Evolutionary conservation across 768 basidiomycete genomes (phyloP), one percentile per base, ranked within the genome.

Genomic region (Psilocybe cyanescens): DNA sequence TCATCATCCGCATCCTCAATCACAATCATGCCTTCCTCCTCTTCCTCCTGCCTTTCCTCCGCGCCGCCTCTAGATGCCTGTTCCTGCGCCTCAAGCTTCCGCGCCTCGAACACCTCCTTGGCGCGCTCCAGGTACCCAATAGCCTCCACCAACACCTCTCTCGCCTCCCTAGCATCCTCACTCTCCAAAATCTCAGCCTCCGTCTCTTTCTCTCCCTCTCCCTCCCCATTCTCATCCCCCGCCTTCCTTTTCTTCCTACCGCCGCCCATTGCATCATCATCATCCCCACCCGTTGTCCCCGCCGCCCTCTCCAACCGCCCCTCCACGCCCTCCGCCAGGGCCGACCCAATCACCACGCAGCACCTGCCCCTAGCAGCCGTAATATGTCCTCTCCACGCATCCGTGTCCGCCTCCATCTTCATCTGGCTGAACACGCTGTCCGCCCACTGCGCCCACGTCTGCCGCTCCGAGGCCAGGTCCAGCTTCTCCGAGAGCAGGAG

Each of bases 341-440:
- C 84, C 30, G 78, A 75, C n/a, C 86, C 88, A 37, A 84, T 74
- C 24, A 84, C 76, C 8, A 90, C 60, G 33, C 51, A 54, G 55
- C 83, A 85, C 52, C 83, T 73, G 3, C 85, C 86, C 16, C 86
- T 72, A 14, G 83, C 79, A 19, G 76, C 73, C 37, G 76, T 75
- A 19, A 87, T 75, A 1, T 76, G 75, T 7, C 74, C 76, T 2
- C 81, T 73, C 85, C 82, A 85, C 48, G 79, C 51, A 8, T 58
- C 56, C 30, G 60, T 79, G 62, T 83, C 81, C 28, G 78, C 81
- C 71, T 86, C 83, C 81, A 85, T 80, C 70, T 82, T 81, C 81
- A 89, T 86, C 76, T 89, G 86, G 48, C 76, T 73, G 65, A 89
- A 82, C 9, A 90, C 78, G 7, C 80, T 76, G 63, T 88, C 86